Conservation (phyloP, 2,329 filamentous ascomycete species). For the Penicillium sp. region DNA sequence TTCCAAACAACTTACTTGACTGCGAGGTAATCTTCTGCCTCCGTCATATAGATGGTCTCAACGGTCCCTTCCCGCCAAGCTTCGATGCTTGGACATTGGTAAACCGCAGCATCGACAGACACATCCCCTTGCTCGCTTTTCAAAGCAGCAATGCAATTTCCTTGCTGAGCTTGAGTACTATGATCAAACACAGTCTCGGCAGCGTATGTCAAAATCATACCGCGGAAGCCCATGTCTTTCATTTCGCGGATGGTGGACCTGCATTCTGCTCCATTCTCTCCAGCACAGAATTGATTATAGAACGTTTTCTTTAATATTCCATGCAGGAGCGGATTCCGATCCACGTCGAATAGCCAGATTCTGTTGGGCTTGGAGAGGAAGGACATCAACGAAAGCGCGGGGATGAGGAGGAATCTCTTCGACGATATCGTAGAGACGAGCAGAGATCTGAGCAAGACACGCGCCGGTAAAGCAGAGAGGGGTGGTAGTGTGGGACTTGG, state of each 20-base stretch:
- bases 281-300: constrained; percentile 88
- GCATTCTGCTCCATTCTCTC: constrained; percentile 70
- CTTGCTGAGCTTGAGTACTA: constrained; percentile 25
- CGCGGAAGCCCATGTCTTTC: constrained; percentile 74
- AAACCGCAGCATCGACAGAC: neutral
- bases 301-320: constrained; percentile 64
- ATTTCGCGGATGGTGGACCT: constrained; percentile 62
- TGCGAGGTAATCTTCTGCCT: constrained; percentile 61
- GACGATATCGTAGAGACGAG: constrained; percentile 51
- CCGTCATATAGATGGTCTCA: constrained; percentile 60
- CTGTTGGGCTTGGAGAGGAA: constrained; percentile 61
- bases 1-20: constrained; percentile 50
- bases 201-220: constrained; percentile 81
- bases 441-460: constrained; percentile 43
- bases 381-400: constrained; percentile 68
- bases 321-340: constrained; percentile 70
- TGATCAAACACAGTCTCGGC: constrained; percentile 69
- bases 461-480: constrained; percentile 34
- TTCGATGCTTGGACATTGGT: constrained; percentile 36
- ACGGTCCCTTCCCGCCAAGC: constrained; percentile 73
- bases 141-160: constrained; percentile 19
- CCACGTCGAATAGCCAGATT: constrained; percentile 62
- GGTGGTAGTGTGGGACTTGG: constrained; percentile 16
- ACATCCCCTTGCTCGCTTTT: constrained; percentile 14
- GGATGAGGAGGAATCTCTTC: constrained; percentile 60